Base-by-base conservation (phyloP, 352 stramenopile genomes). In the Globisporangium alternatum region DNA sequence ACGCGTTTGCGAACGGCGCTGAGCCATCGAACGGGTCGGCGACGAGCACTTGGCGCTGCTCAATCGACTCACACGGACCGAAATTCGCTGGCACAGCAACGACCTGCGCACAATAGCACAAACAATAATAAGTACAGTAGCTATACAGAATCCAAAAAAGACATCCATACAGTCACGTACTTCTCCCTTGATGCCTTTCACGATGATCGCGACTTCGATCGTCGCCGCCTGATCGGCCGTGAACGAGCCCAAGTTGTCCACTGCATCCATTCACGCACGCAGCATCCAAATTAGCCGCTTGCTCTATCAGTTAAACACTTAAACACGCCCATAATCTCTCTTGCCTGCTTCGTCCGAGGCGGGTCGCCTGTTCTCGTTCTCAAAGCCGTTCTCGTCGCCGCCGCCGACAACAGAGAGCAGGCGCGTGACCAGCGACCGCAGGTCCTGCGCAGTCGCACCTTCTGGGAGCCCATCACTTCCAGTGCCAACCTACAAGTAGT, bases 101-200 rank as follows among this genome's bases (percentile, higher is more conserved):
- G 25, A 91, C 84, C 84, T 93, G 30, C 1, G 12, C 1, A 5
- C 21, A 59, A 17, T 15, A 48, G 0, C 33, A 58, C 30, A 21
- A 31, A 22, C 30, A 35, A 3, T 12, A 19, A 22, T 17, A 8
- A 30, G 2, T 21, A 41, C 43, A 8, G 0, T 17, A 48, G 25
- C 3, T 28, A 37, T 41, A 10, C 12, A 37, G 12, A 56, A 22
- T 17, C 8, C 28, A 35, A 28, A 15, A 10, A 6, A 13, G 19
- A 22, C 6, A 41, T 17, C 17, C 4, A 37, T 15, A 39, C 2
- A 21, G 8, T 1, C 8, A 25, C 66, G 7, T 22, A 90, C 84
- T 70, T 93, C 84, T 60, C 84, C 84, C 57, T 89, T 90, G 60
- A 93, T 90, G 0, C 78, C 82, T 44, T 80, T 81, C 30, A 88